Evolutionary conservation across 352 stramenopile genomes (phyloP).

Genomic region (Elongisporangium prolatum): DNA sequence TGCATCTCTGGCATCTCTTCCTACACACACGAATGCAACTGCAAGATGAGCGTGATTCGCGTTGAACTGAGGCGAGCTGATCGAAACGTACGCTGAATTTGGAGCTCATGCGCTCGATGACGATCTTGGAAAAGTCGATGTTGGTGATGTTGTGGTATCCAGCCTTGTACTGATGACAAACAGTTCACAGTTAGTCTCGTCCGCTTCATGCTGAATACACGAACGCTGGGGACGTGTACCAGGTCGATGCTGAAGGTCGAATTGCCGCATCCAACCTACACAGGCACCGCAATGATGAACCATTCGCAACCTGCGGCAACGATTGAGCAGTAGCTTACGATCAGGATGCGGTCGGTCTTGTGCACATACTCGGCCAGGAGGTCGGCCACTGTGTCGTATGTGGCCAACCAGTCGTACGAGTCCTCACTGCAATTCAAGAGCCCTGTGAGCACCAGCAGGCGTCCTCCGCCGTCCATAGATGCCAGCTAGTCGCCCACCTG

Average conservation of each 20-base stretch:
- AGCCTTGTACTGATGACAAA: conserved; percentile 33
- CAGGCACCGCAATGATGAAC: conserved; percentile 2
- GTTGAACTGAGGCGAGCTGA: too few species aligned
- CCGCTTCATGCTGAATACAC: too few species aligned
- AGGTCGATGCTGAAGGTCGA: conserved; percentile 70
- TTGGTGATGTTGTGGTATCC: conserved; percentile 63
- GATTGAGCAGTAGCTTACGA: conserved; percentile 16
- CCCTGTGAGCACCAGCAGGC: too few species aligned
- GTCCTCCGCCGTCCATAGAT: neutral
- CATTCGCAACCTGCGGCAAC: neutral
- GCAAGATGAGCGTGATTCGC: too few species aligned
- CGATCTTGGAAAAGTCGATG: conserved; percentile 64
- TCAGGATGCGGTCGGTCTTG: conserved; percentile 36
- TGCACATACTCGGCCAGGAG: conserved; percentile 35
- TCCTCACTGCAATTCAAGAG: conserved; percentile 38
- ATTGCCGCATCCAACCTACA: conserved; percentile 70
- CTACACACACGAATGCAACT: conserved; percentile 10
- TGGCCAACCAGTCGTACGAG: conserved; percentile 73
- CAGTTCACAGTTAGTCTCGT: too few species aligned
- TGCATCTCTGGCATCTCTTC: conserved; percentile 44
- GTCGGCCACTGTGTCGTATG: conserved; percentile 41
- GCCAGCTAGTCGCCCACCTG: conserved; percentile 18
- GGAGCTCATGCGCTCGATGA: conserved; percentile 62
- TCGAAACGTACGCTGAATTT: conserved; percentile 38
- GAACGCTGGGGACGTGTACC: too few species aligned